Evolutionary conservation across 768 basidiomycete genomes (phyloP), one percentile per base, ranked within the genome.

Genomic region (Suillus bovinus): DNA sequence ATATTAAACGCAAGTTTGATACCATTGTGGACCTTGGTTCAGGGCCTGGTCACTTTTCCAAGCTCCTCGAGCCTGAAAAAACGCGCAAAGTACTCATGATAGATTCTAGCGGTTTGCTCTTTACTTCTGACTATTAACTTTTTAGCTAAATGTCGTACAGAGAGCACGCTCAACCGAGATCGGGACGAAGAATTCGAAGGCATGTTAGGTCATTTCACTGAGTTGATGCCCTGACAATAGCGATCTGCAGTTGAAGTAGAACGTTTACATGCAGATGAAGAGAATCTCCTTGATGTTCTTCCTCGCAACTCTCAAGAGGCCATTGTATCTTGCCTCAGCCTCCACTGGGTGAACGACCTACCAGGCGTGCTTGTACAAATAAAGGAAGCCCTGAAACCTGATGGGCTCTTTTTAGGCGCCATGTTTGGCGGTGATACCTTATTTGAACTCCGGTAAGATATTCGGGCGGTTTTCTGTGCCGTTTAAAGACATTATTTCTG

Each of bases 271-370:
- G 87, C 83, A 49, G 94, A 97, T 64, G 95, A 98, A 72, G 95
- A 98, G 72, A 79, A 83, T 36, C 76, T 98, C 2, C 80, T 96
- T 2, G 77, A 84, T 47, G 73, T 80, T 22, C 78, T 98, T 13
- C 79, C 82, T 5, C 86, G 80, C 3, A 83, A 90, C 63, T 92
- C 93, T 16, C 90, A 96, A 71, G 96, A 99, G 70, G 94, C 92
- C 20, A 85, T 98, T 52, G 87, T 97, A 29, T 96, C 94, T 14
- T 96, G 93, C 71, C 82, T 97, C 4, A 90, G 88, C 67, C 81
- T 99, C 47, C 97, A 99, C 65, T 99, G 97, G 97, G 86, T 97
- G 14, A 99, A 99, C 68, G 97, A 99, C 77, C 83, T 99, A 7
- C 96, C 95, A 64, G 95, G 94, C 8, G 80, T 88, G 0, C 80